Percentiles rank a stretch among this genome's conserved stretches.
Conservation (phyloP, 495 filamentous ascomycete genomes). For the Mycothermus thermophilus region DNA sequence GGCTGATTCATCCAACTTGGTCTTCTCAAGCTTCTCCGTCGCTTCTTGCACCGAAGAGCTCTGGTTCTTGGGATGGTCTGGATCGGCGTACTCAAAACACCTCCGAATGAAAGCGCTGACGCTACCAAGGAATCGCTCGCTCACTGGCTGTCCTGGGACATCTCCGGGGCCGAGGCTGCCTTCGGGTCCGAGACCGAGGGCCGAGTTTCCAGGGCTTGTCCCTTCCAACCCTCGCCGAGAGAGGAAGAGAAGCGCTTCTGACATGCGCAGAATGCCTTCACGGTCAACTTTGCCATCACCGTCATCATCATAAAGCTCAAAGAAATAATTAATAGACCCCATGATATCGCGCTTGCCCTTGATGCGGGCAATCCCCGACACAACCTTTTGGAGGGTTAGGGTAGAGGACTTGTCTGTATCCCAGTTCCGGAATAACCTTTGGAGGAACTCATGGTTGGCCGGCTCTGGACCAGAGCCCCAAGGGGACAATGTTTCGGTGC, state of each 20-base stretch:
- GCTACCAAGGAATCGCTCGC: conserved; percentile 77
- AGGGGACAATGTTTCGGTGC: conserved; percentile 40
- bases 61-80: conserved; percentile 57
- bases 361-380: conserved; percentile 74
- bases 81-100: conserved; percentile 97
- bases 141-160: conserved; percentile 31
- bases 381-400: conserved; percentile 77
- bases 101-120: conserved; percentile 89
- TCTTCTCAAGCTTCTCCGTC: conserved; percentile 3
- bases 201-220: conserved; percentile 37
- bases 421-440: conserved; percentile 78
- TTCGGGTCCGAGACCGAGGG: conserved; percentile 22
- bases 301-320: conserved; percentile 89
- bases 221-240: conserved; percentile 76
- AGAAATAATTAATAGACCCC: conserved; percentile 94
- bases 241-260: conserved; percentile 85
- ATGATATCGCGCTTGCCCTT: conserved; percentile 92
- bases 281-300: conserved; percentile 88
- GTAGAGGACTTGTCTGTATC: conserved; percentile 60
- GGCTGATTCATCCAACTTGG: conserved; percentile 13
- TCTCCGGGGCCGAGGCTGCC: conserved; percentile 17
- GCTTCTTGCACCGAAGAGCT: conserved; percentile 10
- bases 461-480: conserved; percentile 71
- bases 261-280: conserved; percentile 89
- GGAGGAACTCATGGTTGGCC: conserved; percentile 91